Base-by-base conservation (phyloP, 1,139 yeast species). In the Tardiomyces depauwii region DNA sequence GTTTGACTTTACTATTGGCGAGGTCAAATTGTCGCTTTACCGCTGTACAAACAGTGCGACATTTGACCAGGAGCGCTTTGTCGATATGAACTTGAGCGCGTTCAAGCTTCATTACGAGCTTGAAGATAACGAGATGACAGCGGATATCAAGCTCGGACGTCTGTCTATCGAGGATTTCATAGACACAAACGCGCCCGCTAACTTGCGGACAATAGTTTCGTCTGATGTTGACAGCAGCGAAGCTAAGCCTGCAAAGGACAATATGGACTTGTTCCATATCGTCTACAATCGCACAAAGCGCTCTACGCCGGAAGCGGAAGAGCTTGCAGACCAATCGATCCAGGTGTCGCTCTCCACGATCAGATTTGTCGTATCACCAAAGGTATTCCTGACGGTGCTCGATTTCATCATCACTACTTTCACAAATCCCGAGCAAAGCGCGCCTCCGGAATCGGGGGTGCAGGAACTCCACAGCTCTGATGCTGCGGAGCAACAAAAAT, bases 371-470 rank as follows among this genome's bases (percentile, higher is more conserved):
- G 67, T 89, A 11, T 78, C 94, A 0, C 78, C 96, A 44, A 82
- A 78, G 56, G 83, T 95, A 1, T 67, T 85, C 23, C 71, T 91
- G 53, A 82, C 95, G 2, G 67, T 91, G 14, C 66, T 91, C 53
- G 93, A 88, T 62, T 93, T 82, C 60, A 70, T 83, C 2, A 71
- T 89, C 58, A 85, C 89, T 43, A 91, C 97, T 0, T 91, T 91
- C 60, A 83, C 96, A 1, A 28, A 28, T 13, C n/a, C 32, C 6
- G 14, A 13, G n/a, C 32, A 28, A 13, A 13, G 13, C 32, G 4
- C 4, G 11, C 13, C 14, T 28, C n/a, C 13, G 32, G 32, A 28
- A 13, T 4, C 2, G 14, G 12, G n/a, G 4, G 32, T 12, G 13
- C n/a, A 28, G 32, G 32, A 28, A 12, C 12, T 12, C 12, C n/a